phyloP scores from a whole-genome alignment of 352 stramenopile species.

The Phytophthora podocarpi region DNA sequence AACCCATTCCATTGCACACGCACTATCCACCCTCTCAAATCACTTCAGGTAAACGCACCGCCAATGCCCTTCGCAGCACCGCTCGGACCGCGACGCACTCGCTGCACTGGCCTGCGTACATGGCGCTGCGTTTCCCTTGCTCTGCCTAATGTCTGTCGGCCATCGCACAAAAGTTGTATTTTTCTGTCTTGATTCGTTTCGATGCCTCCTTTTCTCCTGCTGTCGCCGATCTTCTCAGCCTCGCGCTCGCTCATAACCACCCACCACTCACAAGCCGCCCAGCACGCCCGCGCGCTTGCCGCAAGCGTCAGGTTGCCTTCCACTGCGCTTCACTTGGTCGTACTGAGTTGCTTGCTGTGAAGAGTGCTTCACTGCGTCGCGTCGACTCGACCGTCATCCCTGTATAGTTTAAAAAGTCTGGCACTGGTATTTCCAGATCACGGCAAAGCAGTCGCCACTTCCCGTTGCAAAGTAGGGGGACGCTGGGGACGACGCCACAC shows the following conservation, averaged over 20 bases:
- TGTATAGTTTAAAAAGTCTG: constrained; percentile 88
- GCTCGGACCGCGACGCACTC: neutral
- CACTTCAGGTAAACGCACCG: constrained; percentile 32
- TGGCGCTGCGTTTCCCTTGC: constrained; percentile 16
- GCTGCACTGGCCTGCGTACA: neutral
- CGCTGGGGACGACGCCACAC: constrained; percentile 80
- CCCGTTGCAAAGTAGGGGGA: constrained; percentile 88
- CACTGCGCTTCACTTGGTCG: constrained; percentile 32
- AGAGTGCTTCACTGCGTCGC: constrained; percentile 25
- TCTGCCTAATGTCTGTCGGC: constrained; percentile 34
- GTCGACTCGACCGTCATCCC: constrained; percentile 30
- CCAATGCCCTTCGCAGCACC: constrained; percentile 20
- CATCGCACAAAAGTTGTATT: constrained; percentile 43
- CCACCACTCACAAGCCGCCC: constrained; percentile 6
- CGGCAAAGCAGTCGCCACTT: constrained; percentile 84
- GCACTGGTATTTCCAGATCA: constrained; percentile 89
- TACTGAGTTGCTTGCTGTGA: constrained; percentile 1
- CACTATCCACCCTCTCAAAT: constrained; percentile 37
- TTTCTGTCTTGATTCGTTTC: constrained; percentile 35
- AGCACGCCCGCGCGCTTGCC: constrained; percentile 17
- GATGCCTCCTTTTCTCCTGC: constrained; percentile 34
- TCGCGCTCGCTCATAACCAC: constrained; percentile 28
- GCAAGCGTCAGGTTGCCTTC: constrained; percentile 19
- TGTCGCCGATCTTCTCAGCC: constrained; percentile 19
- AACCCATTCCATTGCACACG: constrained; percentile 50